These are phyloP conservation scores for Solanum hybrid DNA, from an alignment of 305 asterid species.

Conservation along the genomic window DNA sequence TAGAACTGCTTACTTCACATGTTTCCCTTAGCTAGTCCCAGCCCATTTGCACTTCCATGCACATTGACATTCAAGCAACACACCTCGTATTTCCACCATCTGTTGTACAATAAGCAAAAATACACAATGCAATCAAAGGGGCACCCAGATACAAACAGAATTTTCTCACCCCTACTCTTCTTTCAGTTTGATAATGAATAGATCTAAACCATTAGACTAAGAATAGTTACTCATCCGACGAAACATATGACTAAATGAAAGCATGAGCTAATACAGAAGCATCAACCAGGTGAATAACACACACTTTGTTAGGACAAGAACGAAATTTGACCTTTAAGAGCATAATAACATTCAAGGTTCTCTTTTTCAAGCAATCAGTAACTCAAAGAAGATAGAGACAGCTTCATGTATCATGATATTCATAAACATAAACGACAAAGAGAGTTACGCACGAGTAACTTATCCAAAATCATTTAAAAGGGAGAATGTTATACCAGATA, in stretches of 20 bases:
- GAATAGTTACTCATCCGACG: background rate
- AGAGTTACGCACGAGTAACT: background rate
- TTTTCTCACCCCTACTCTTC: background rate
- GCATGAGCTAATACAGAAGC: background rate
- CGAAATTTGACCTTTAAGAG: background rate
- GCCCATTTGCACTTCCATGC: background rate
- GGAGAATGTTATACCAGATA: conserved; percentile 38
- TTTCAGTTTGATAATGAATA: background rate
- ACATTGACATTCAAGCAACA: background rate
- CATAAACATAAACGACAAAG: background rate
- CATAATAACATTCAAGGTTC: background rate
- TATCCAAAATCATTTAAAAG: background rate
- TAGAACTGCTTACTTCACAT: background rate
- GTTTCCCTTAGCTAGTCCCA: background rate
- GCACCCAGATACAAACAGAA: background rate
- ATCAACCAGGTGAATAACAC: background rate
- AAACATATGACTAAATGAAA: background rate
- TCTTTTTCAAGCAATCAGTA: background rate
- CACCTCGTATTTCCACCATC: background rate
- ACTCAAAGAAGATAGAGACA: background rate
- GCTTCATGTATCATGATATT: background rate
- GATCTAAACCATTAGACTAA: background rate
- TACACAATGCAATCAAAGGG: background rate
- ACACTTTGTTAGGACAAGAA: background rate
- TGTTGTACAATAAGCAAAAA: background rate